phyloP scores from a whole-genome alignment of 2,329 filamentous ascomycete genomes.

The Nannizziopsis barbatae region DNA sequence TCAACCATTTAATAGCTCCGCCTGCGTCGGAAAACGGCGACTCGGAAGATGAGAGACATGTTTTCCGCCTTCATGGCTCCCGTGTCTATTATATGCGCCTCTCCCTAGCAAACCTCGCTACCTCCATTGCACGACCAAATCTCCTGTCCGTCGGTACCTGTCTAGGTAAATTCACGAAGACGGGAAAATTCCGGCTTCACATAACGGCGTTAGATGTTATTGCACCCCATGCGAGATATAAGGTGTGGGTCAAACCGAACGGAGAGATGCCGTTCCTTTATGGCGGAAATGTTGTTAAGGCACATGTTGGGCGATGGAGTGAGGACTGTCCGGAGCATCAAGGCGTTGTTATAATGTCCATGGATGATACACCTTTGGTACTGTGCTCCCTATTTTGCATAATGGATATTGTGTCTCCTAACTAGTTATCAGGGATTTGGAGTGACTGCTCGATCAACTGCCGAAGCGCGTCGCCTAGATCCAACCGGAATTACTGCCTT shows the following conservation, averaged over 20 bases:
- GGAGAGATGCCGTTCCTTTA: conserved; percentile 97
- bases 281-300: conserved; percentile 78
- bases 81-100: conserved; percentile 88
- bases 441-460: conserved; percentile 75
- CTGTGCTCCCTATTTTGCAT: conserved; percentile 16
- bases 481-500: conserved; percentile 85
- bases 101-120: conserved; percentile 82
- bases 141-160: conserved; percentile 83
- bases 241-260: conserved; percentile 93
- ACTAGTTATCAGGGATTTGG: conserved; percentile 62
- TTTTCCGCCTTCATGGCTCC: conserved; percentile 71
- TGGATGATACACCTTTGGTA: conserved; percentile 74
- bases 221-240: conserved; percentile 82
- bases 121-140: conserved; percentile 67
- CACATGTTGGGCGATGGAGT: conserved; percentile 70
- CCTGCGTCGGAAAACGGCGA: conserved; percentile 54
- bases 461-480: conserved; percentile 71
- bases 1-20: conserved; percentile 73
- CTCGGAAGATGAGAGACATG: conserved; percentile 63
- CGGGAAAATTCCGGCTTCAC: conserved; percentile 87
- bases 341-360: conserved; percentile 77
- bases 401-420: conserved; percentile 1
- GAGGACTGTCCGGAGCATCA: conserved; percentile 91
- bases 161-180: conserved; percentile 85
- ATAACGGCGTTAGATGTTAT: conserved; percentile 80